phyloP scores from a whole-genome alignment of 129 eudicot genomes.

The Centella asiatica region DNA sequence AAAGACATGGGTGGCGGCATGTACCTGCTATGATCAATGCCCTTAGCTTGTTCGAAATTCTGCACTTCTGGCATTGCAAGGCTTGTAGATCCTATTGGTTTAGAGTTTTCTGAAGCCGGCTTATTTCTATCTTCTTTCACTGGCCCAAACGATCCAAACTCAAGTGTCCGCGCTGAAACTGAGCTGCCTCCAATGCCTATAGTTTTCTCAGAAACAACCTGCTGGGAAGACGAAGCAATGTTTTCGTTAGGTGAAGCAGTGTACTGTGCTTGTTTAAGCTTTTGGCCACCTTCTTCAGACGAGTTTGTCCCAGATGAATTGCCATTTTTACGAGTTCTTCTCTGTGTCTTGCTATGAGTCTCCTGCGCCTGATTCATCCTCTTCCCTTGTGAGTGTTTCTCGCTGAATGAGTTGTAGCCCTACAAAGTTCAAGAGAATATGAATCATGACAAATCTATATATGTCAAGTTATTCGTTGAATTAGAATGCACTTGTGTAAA shows the following conservation, averaged over 20 bases:
- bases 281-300: background rate
- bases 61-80: conserved; percentile 3
- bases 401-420: conserved; percentile 20
- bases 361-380: conserved; percentile 32
- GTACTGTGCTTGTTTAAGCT: too few species aligned
- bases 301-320: conserved; percentile 6
- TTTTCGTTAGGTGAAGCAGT: background rate
- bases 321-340: conserved; percentile 12
- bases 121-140: background rate
- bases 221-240: conserved; percentile 14
- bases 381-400: conserved; percentile 22
- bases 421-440: conserved; percentile 17
- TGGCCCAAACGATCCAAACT: conserved; percentile 50
- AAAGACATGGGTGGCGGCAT: too few species aligned
- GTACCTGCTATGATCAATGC: conserved; percentile 31
- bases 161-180: conserved; percentile 40
- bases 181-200: conserved; percentile 13
- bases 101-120: conserved; percentile 9
- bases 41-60: conserved; percentile 3
- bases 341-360: conserved; percentile 4
- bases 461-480: too few species aligned
- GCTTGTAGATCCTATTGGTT: conserved; percentile 6
- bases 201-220: background rate
- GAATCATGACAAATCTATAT: background rate
- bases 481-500: background rate